Conservation (phyloP, 805 yeast species). For the Starmerella sirachaensis region DNA sequence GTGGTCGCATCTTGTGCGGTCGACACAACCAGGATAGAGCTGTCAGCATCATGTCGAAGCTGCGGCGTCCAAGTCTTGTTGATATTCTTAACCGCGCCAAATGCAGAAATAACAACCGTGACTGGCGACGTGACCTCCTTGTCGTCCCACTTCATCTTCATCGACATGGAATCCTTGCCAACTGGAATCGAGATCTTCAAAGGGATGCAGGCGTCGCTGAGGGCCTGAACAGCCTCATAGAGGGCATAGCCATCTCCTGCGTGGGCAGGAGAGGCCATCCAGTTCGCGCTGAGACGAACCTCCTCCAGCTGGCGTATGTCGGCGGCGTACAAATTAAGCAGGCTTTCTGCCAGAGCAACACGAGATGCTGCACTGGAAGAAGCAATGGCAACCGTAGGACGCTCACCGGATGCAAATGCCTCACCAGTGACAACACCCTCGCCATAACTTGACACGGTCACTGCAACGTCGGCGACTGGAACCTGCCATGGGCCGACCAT, state of each 20-base stretch:
- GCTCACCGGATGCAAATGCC: conserved; percentile 95
- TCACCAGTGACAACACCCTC: conserved; percentile 78
- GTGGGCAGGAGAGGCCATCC: conserved; percentile 98
- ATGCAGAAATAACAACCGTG: conserved; percentile 81
- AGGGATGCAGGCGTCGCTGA: conserved; percentile 91
- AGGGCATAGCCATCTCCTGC: conserved; percentile 90
- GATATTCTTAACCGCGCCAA: conserved; percentile 75
- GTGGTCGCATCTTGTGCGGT: conserved; percentile 32
- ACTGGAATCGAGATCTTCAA: conserved; percentile 90
- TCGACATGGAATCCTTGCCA: conserved; percentile 98
- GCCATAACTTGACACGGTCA: conserved; percentile 82
- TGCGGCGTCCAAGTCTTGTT: conserved; percentile 93
- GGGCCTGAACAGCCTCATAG: conserved; percentile 94
- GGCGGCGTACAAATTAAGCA: conserved; percentile 79
- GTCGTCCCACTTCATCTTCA: conserved; percentile 89
- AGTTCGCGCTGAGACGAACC: conserved; percentile 86
- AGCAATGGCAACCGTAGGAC: conserved; percentile 79
- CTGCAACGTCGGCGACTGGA: conserved; percentile 97
- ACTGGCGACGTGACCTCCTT: conserved; percentile 94
- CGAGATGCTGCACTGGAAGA: conserved; percentile 86
- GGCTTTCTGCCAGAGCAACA: conserved; percentile 90
- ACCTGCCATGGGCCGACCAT: conserved; percentile 99
- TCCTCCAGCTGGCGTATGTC: conserved; percentile 63
- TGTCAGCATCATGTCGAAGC: conserved; percentile 41
- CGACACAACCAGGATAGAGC: conserved; percentile 69